Conservation (phyloP, 305 asterid genomes). For the Fraxinus nigra region DNA sequence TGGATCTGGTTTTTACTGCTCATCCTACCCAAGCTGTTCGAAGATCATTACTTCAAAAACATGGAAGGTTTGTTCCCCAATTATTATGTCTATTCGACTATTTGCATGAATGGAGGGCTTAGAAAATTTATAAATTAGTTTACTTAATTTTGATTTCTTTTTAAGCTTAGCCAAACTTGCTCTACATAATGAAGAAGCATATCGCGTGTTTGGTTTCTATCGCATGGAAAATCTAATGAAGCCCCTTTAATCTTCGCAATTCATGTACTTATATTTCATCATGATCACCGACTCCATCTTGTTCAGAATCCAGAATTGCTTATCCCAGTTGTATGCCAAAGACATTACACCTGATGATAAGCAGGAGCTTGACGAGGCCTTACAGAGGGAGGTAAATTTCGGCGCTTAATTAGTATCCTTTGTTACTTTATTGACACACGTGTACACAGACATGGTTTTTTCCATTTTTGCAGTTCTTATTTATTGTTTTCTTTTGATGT, state of each 20-base stretch:
- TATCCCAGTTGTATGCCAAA: slow-evolving; percentile 70
- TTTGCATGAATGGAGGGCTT: background rate
- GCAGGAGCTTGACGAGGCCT: slow-evolving; percentile 89
- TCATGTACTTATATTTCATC: slow-evolving; percentile 10
- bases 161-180: slow-evolving; percentile 4
- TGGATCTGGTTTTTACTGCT: slow-evolving; percentile 94
- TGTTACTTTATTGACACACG: background rate
- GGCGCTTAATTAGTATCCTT: slow-evolving; percentile 1
- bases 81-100: background rate
- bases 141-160: background rate
- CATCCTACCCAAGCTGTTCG: slow-evolving; percentile 93
- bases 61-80: slow-evolving; percentile 59
- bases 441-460: background rate
- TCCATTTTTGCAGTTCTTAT: background rate
- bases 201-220: background rate
- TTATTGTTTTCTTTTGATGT: background rate
- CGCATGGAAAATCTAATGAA: background rate
- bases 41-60: slow-evolving; percentile 95
- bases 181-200: background rate
- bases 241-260: background rate
- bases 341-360: slow-evolving; percentile 94
- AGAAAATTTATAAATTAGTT: background rate
- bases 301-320: slow-evolving; percentile 79
- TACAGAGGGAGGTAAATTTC: slow-evolving; percentile 79
- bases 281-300: slow-evolving; percentile 8